A percentile compares a stretch with the other conserved stretches of the same genome.
Evolutionary conservation across 139 green algal genomes (phyloP).

Genomic region (Yamagishiella unicocca): DNA sequence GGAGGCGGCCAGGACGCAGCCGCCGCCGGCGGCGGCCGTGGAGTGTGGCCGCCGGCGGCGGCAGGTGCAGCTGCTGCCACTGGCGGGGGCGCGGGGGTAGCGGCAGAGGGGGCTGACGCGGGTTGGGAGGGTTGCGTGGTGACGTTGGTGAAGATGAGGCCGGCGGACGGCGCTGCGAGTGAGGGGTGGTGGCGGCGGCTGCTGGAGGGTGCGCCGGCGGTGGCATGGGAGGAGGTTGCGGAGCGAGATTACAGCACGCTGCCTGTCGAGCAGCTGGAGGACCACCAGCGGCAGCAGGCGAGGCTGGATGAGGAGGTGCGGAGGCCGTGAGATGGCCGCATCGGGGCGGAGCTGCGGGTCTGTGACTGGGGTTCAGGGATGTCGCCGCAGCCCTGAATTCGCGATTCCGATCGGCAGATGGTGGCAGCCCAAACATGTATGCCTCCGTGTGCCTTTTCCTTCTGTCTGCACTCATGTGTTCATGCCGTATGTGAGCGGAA

Average conservation of each 20-base stretch:
- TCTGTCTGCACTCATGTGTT: too few relatives aligned
- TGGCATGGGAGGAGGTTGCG: constrained; percentile 21
- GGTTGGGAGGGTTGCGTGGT: background rate
- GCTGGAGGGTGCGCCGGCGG: constrained; percentile 15
- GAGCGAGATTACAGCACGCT: constrained; percentile 40
- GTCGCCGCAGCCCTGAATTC: too few relatives aligned
- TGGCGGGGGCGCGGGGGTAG: background rate
- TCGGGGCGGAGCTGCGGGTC: background rate
- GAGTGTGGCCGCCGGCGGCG: background rate
- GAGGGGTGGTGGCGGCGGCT: constrained; percentile 12
- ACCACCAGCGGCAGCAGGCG: background rate
- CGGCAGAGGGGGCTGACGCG: background rate
- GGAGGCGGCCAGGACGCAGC: too few relatives aligned
- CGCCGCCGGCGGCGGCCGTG: background rate
- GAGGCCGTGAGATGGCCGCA: background rate
- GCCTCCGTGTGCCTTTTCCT: too few relatives aligned
- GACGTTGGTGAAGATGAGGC: constrained; percentile 11
- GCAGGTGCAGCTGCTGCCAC: background rate
- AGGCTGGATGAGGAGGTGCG: background rate
- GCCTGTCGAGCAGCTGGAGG: background rate
- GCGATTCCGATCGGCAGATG: too few relatives aligned
- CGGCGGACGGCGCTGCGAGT: constrained; percentile 1
- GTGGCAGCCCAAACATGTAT: too few relatives aligned
- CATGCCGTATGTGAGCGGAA: too few relatives aligned
- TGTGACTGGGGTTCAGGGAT: too few relatives aligned